phyloP scores from a whole-genome alignment of 441 rosid species.

The Mallotus repandus region DNA sequence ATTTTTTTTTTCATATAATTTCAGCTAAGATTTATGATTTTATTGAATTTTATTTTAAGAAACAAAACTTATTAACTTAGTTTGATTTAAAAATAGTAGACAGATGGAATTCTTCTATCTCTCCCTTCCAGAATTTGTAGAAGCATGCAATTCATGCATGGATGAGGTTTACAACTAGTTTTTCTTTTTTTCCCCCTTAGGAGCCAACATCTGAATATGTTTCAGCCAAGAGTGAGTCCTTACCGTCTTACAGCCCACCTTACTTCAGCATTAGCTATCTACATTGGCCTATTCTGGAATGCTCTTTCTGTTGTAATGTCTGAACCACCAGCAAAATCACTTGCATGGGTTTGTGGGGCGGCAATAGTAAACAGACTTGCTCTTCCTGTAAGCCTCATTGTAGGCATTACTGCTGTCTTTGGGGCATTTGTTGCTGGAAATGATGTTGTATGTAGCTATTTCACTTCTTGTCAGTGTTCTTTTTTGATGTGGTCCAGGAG shows the following conservation, averaged over 20 bases:
- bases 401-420: slow-evolving; percentile 79
- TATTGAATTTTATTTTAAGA: too few species aligned
- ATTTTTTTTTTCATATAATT: too few species aligned
- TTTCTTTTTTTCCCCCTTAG: slow-evolving; percentile 28
- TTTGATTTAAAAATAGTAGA: too few species aligned
- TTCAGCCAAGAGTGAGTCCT: slow-evolving; percentile 91
- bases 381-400: slow-evolving; percentile 77
- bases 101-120: too few species aligned
- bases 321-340: slow-evolving; percentile 90
- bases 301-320: slow-evolving; percentile 92
- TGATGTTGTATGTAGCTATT: slow-evolving; percentile 66
- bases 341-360: too few species aligned
- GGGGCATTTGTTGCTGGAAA: slow-evolving; percentile 98
- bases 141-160: not conserved
- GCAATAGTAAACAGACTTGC: too few species aligned
- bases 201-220: slow-evolving; percentile 87
- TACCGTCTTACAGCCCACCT: slow-evolving; percentile 92
- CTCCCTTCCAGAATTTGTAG: too few species aligned
- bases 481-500: too few species aligned
- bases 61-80: too few species aligned
- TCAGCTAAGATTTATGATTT: too few species aligned
- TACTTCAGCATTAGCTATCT: slow-evolving; percentile 88
- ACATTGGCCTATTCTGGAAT: slow-evolving; percentile 90
- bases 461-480: not conserved
- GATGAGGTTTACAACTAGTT: slow-evolving; percentile 7